Percentiles rank a stretch among this genome's conserved stretches.
Conservation (phyloP, 2,329 filamentous ascomycete genomes). For the Monilinia aucupariae region DNA sequence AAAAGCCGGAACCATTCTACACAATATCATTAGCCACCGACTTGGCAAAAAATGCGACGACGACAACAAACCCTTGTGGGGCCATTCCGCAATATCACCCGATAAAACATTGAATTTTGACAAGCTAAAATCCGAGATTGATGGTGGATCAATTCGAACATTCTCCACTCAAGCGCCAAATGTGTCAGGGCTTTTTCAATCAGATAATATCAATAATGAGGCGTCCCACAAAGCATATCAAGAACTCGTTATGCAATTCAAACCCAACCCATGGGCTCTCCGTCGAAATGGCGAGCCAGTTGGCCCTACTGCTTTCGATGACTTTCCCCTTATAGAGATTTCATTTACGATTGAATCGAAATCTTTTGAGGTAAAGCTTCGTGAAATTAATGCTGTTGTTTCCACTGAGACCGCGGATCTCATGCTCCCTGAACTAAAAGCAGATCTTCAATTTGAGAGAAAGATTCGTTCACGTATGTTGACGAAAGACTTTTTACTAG, state of each 20-base stretch:
- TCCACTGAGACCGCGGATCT: conserved; percentile 27
- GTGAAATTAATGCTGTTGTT: conserved; percentile 26
- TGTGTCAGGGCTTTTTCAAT: conserved; percentile 22
- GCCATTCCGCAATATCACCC: background rate
- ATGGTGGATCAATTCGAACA: background rate
- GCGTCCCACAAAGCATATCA: background rate
- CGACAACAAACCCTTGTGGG: background rate
- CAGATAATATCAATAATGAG: background rate
- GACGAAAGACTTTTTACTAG: background rate
- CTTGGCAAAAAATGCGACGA: background rate
- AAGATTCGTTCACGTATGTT: conserved; percentile 23
- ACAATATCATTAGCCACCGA: conserved; percentile 5
- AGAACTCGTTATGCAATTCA: conserved; percentile 27
- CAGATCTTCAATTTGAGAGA: conserved; percentile 34
- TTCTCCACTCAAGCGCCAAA: conserved; percentile 29
- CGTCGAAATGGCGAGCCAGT: conserved; percentile 15
- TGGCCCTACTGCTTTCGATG: conserved; percentile 24
- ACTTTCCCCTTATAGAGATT: conserved; percentile 34
- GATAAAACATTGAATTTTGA: background rate
- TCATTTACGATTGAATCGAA: conserved; percentile 22
- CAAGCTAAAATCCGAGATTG: background rate
- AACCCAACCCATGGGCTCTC: conserved; percentile 30
- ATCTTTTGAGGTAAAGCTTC: conserved; percentile 20
- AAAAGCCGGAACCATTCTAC: conserved; percentile 6
- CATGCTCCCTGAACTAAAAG: conserved; percentile 32